Evolutionary conservation across 2,329 filamentous ascomycete species (phyloP).

Genomic region (Venturia asperata): DNA sequence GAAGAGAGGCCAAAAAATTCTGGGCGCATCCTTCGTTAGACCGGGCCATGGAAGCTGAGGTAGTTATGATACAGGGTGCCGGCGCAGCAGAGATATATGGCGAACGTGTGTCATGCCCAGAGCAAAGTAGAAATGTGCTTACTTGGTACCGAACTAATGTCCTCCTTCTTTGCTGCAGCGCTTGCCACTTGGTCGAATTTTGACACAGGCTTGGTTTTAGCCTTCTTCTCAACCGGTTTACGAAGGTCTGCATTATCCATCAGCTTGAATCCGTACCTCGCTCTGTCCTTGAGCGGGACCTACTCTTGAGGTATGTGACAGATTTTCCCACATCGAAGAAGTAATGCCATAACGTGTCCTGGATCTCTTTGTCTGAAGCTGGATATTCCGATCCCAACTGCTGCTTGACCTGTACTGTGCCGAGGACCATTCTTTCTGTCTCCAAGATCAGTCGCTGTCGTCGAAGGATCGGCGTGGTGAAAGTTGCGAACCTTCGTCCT

Average conservation of each 20-base stretch:
- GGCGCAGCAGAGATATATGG: not conserved
- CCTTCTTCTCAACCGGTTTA: conserved; percentile 10
- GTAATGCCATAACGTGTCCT: conserved; percentile 91
- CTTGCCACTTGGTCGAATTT: conserved; percentile 41
- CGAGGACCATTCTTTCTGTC: conserved; percentile 52
- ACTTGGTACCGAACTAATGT: conserved; percentile 40
- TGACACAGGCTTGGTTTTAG: conserved; percentile 23
- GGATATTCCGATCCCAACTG: conserved; percentile 58
- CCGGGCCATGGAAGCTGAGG: conserved; percentile 19
- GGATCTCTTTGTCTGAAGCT: conserved; percentile 64
- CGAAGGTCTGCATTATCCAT: not conserved
- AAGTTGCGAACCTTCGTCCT: conserved; percentile 29
- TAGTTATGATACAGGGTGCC: conserved; percentile 1
- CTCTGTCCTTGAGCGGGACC: conserved; percentile 20
- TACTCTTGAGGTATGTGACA: conserved; percentile 70
- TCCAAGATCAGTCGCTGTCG: conserved; percentile 20
- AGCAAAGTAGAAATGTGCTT: conserved; percentile 28
- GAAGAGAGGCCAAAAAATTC: conserved; percentile 2
- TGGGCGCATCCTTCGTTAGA: conserved; percentile 22
- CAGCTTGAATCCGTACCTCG: conserved; percentile 34
- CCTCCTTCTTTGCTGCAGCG: conserved; percentile 34
- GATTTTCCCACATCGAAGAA: conserved; percentile 89
- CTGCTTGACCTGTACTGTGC: conserved; percentile 59
- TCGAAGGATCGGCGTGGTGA: not conserved
- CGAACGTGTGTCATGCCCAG: conserved; percentile 1